Base-by-base conservation (phyloP, 768 basidiomycete species). In the Tylopilus sp. region DNA sequence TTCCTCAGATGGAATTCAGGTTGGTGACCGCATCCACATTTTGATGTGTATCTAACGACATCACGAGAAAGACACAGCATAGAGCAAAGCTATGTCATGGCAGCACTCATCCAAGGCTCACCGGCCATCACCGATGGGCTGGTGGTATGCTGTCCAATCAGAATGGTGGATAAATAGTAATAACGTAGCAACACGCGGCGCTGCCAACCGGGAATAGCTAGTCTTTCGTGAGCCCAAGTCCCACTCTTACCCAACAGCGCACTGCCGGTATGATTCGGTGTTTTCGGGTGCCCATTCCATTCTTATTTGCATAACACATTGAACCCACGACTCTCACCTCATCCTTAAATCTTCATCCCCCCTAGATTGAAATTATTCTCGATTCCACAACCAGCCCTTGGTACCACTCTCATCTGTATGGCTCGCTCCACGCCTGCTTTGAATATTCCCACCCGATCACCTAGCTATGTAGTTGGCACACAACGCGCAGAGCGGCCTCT, bases 401-500 rank as follows among this genome's bases (percentile, higher is more conserved):
- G 18, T 12, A 10, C 20, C 10, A 12, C 20, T 35, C 22, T 22
- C 30, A 36, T 15, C 30, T 25, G 18, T 25, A 57, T 53, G 56
- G 9, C 42, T 18, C 46, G 55, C 42, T 21, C n/a, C 11, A 22
- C 45, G 17, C 9, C 54, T 8, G 23, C 21, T n/a, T n/a, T n/a
- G n/a, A 51, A 41, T 13, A 28, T 30, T 9, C 18, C 44, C 22
- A 15, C 50, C 13, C 42, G 18, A 9, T 18, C 45, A 10, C 30
- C 57, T 1, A n/a, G 17, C 3, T 69, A 57, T 48, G 38, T 51
- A 26, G 52, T 69, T 10, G 69, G 63, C 5, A 45, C 53, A 20
- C 59, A 57, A 8, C 52, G 28, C 31, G 25, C 50, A 18, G 22
- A 47, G 5, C 48, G 53, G 7, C 67, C 71, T 3, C 63, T 72